phyloP scores from a whole-genome alignment of 106 monocot species.

The Allium fistulosum region DNA sequence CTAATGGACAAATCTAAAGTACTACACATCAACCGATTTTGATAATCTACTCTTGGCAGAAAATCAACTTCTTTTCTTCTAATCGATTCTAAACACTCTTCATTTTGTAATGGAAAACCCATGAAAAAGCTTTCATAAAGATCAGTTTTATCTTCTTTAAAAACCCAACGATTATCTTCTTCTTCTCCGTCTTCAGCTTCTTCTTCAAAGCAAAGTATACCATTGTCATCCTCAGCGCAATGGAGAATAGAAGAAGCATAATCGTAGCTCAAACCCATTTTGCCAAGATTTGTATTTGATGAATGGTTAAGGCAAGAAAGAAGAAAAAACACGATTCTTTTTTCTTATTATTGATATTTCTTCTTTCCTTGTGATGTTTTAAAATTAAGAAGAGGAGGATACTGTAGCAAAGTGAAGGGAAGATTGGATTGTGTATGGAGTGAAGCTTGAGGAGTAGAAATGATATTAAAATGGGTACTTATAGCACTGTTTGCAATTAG shows the following conservation, averaged over 20 bases:
- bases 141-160: constrained; percentile 9
- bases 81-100: constrained; percentile 53
- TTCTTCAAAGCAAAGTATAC: constrained; percentile 45
- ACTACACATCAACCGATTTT: constrained; percentile 41
- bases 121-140: constrained; percentile 26
- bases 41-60: constrained; percentile 59
- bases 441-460: too few relatives aligned
- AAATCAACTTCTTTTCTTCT: constrained; percentile 50
- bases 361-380: too few relatives aligned
- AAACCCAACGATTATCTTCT: neutral
- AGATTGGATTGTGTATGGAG: too few relatives aligned
- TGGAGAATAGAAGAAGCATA: constrained; percentile 47
- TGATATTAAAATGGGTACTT: too few relatives aligned
- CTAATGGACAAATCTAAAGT: constrained; percentile 52
- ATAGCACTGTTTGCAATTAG: too few relatives aligned
- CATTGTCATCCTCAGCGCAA: constrained; percentile 53
- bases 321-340: too few relatives aligned
- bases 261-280: constrained; percentile 33
- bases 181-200: constrained; percentile 13
- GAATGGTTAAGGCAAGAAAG: too few relatives aligned
- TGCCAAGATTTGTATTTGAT: too few relatives aligned
- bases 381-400: too few relatives aligned
- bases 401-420: too few relatives aligned
- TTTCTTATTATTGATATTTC: too few relatives aligned
- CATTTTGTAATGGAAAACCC: constrained; percentile 57